These are phyloP conservation scores for Aureobasidium lini DNA, from an alignment of 2,329 filamentous ascomycete genomes.

Conservation along the genomic window DNA sequence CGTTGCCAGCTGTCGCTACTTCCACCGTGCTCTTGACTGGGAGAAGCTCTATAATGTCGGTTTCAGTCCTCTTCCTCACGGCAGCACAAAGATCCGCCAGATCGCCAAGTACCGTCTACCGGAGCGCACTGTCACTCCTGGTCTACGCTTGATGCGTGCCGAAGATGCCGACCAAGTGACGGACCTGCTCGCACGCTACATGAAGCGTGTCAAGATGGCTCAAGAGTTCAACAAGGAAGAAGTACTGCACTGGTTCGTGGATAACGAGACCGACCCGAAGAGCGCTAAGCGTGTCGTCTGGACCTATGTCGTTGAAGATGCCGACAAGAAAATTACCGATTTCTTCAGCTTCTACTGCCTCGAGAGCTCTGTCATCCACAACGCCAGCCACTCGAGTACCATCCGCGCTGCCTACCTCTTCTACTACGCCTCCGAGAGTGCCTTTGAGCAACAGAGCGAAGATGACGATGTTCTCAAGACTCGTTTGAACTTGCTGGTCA, in stretches of 20 bases:
- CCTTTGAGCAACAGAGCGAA: slow-evolving; percentile 43
- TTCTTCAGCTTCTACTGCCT: slow-evolving; percentile 97
- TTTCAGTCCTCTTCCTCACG: slow-evolving; percentile 79
- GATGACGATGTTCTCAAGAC: slow-evolving; percentile 46
- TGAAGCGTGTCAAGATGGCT: slow-evolving; percentile 72
- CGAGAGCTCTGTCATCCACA: slow-evolving; percentile 78
- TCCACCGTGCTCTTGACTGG: slow-evolving; percentile 90
- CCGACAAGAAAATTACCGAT: slow-evolving; percentile 74
- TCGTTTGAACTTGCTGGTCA: slow-evolving; percentile 72
- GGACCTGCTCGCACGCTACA: slow-evolving; percentile 67
- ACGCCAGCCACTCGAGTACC: slow-evolving; percentile 68
- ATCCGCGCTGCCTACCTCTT: slow-evolving; percentile 92
- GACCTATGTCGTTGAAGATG: slow-evolving; percentile 78
- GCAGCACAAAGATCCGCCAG: slow-evolving; percentile 79
- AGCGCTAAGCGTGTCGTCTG: slow-evolving; percentile 77
- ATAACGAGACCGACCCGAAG: slow-evolving; percentile 48
- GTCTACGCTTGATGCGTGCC: slow-evolving; percentile 70
- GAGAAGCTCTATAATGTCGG: slow-evolving; percentile 90
- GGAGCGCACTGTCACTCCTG: slow-evolving; percentile 59
- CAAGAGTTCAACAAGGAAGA: slow-evolving; percentile 76
- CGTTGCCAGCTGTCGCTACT: slow-evolving; percentile 90
- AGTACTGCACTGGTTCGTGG: slow-evolving; percentile 78
- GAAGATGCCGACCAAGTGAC: slow-evolving; percentile 72
- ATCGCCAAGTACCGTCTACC: slow-evolving; percentile 80
- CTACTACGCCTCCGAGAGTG: slow-evolving; percentile 86